These are phyloP conservation scores for Isatis tinctoria DNA, from an alignment of 345 rosid species.

Conservation along the genomic window DNA sequence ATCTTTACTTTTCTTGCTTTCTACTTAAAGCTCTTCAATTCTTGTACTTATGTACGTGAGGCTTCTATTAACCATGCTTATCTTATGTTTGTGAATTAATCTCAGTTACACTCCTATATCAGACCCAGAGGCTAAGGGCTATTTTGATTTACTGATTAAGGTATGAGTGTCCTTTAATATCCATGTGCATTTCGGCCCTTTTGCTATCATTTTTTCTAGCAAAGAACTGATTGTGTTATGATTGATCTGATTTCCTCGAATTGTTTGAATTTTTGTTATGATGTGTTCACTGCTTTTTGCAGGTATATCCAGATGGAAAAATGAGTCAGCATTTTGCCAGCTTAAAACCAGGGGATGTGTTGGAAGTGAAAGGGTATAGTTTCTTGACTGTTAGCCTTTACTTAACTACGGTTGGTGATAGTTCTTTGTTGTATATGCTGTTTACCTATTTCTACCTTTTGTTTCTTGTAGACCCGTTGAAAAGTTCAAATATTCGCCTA, in stretches of 20 bases:
- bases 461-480: conserved; percentile 77
- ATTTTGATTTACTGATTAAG: conserved; percentile 89
- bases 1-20: neutral
- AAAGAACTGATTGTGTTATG: neutral
- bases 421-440: neutral
- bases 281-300: conserved; percentile 28
- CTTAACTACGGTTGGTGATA: neutral
- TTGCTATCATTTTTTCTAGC: neutral
- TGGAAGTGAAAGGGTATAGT: conserved; percentile 88
- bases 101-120: conserved; percentile 94
- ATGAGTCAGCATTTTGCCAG: conserved; percentile 98
- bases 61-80: neutral
- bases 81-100: neutral
- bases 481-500: conserved; percentile 81
- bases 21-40: neutral
- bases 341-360: conserved; percentile 83
- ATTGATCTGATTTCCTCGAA: neutral
- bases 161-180: conserved; percentile 32
- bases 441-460: conserved; percentile 9
- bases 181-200: neutral
- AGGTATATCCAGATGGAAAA: conserved; percentile 96
- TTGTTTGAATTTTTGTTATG: neutral
- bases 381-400: neutral
- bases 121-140: conserved; percentile 81
- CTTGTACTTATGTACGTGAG: neutral